Evolutionary conservation across 805 yeast species (phyloP).

Genomic region (Kluyveromyces nonfermentans): DNA sequence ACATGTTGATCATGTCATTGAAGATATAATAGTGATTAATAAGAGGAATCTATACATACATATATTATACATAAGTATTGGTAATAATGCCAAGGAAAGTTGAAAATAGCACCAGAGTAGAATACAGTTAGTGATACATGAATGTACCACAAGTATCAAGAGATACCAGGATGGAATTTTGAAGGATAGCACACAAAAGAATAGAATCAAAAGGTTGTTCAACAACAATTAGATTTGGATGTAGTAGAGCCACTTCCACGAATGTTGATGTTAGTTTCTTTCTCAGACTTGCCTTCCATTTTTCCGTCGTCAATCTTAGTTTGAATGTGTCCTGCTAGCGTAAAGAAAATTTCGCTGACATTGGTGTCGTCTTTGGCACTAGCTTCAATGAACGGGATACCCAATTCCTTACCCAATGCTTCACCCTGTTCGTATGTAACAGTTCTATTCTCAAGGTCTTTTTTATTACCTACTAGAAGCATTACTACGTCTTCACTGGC

Average conservation of each 20-base stretch:
- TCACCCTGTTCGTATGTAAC: slow-evolving; percentile 88
- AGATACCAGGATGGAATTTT: too few relatives aligned
- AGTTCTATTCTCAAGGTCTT: slow-evolving; percentile 82
- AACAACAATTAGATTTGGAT: slow-evolving; percentile 44
- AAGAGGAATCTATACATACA: too few relatives aligned
- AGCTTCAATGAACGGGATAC: slow-evolving; percentile 89
- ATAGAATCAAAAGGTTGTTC: too few relatives aligned
- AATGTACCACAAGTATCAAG: too few relatives aligned
- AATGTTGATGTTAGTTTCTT: slow-evolving; percentile 31
- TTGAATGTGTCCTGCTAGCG: slow-evolving; percentile 77
- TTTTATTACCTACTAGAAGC: slow-evolving; percentile 90
- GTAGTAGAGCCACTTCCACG: slow-evolving; percentile 40
- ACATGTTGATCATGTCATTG: too few relatives aligned
- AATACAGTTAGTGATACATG: too few relatives aligned
- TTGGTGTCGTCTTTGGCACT: slow-evolving; percentile 90
- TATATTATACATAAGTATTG: too few relatives aligned
- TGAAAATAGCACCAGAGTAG: too few relatives aligned
- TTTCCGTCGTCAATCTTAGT: slow-evolving; percentile 53
- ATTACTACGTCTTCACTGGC: slow-evolving; percentile 95
- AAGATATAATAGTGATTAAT: too few relatives aligned
- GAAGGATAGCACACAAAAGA: too few relatives aligned
- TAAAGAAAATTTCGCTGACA: slow-evolving; percentile 86
- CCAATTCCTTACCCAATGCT: slow-evolving; percentile 74
- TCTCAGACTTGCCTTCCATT: slow-evolving; percentile 49
- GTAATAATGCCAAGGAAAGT: too few relatives aligned